Evolutionary conservation across 768 basidiomycete genomes (phyloP).

Genomic region (Hericium coralloides): DNA sequence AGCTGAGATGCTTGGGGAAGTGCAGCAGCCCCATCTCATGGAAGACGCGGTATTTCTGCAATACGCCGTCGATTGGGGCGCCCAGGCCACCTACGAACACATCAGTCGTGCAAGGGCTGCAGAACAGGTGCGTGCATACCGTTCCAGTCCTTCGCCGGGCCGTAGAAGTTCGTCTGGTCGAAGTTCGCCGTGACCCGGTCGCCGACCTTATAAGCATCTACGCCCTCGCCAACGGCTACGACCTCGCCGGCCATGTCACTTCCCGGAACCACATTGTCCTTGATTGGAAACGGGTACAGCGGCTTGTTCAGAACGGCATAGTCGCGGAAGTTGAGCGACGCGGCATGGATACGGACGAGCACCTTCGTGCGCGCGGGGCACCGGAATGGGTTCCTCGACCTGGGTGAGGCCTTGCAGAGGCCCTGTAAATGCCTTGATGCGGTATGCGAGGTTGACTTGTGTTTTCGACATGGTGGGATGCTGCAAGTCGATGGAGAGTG

Average conservation of each 20-base stretch:
- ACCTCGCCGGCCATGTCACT: conserved; percentile 49
- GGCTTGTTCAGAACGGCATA: conserved; percentile 30
- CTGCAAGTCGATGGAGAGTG: no score
- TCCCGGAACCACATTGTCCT: conserved; percentile 22
- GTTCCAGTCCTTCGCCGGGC: not conserved
- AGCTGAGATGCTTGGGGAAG: conserved; percentile 50
- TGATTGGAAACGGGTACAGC: conserved; percentile 29
- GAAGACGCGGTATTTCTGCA: conserved; percentile 47
- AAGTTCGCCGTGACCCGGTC: conserved; percentile 30
- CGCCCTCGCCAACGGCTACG: conserved; percentile 27
- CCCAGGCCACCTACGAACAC: conserved; percentile 26
- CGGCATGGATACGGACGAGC: conserved; percentile 46
- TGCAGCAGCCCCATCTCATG: conserved; percentile 31
- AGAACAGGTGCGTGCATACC: not conserved
- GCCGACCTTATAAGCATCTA: conserved; percentile 36
- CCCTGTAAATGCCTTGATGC: not conserved
- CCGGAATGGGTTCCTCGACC: conserved; percentile 13
- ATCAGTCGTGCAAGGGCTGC: not conserved
- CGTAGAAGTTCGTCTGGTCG: not conserved
- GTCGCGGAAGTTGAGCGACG: conserved; percentile 52
- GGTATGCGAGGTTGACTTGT: not conserved
- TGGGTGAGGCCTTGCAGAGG: not conserved
- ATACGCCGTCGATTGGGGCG: conserved; percentile 39
- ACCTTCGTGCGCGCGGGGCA: conserved; percentile 42
- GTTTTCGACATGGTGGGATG: no score